Percentiles rank a stretch among this genome's conserved stretches.
Evolutionary conservation across 768 basidiomycete species (phyloP).

Genomic region (Tylopilus sp.): DNA sequence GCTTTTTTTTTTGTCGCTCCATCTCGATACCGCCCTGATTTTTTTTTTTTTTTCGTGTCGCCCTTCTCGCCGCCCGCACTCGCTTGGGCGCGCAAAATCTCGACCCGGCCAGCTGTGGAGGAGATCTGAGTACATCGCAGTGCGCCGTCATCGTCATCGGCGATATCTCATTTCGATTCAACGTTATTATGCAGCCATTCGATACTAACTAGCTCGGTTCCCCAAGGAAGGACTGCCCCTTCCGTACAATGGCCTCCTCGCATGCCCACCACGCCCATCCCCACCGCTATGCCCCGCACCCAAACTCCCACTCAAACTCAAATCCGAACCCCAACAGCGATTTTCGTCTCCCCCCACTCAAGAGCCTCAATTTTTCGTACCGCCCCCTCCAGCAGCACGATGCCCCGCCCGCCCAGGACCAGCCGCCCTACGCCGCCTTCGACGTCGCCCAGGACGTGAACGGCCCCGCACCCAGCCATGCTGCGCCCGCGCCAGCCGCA

Average conservation of each 20-base stretch:
- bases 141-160: constrained; percentile 18
- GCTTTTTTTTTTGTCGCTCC: constrained; percentile 23
- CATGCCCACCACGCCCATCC: constrained; percentile 36
- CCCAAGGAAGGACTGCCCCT: constrained; percentile 10
- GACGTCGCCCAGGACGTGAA: constrained; percentile 24
- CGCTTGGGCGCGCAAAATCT: constrained; percentile 7
- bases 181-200: constrained; percentile 7
- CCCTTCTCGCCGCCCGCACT: too few species aligned
- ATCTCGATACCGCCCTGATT: constrained; percentile 4
- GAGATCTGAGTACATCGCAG: constrained; percentile 20
- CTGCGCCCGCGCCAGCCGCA: not conserved
- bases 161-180: constrained; percentile 16
- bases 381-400: constrained; percentile 30
- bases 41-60: constrained; percentile 3
- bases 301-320: constrained; percentile 21
- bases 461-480: not conserved
- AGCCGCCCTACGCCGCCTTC: constrained; percentile 7
- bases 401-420: constrained; percentile 8
- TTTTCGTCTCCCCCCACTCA: constrained; percentile 66
- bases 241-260: constrained; percentile 44
- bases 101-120: not conserved
- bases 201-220: not conserved
- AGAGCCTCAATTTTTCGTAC: constrained; percentile 65
- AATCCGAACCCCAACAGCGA: constrained; percentile 37
- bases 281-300: constrained; percentile 15